phyloP scores from a whole-genome alignment of 1,284 basidiomycete species.

The Boletus subluridellus region DNA sequence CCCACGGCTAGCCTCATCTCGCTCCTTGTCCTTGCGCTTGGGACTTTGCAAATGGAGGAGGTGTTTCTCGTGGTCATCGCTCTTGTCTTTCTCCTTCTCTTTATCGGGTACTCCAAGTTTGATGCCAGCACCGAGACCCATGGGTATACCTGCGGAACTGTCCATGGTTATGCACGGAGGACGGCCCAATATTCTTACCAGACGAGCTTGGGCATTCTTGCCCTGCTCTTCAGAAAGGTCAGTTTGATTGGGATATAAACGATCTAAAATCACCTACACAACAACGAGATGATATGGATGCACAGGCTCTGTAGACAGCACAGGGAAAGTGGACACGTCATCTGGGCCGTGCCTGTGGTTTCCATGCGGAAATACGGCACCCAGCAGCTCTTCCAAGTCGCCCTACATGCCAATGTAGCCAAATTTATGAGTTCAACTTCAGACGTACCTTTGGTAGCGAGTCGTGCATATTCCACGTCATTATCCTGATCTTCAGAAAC shows the following conservation, averaged over 20 bases:
- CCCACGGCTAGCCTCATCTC: constrained; percentile 33
- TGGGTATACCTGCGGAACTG: constrained; percentile 55
- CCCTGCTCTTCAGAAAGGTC: constrained; percentile 54
- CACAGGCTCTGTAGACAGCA: constrained; percentile 46
- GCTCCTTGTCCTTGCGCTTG: constrained; percentile 38
- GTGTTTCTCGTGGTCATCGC: constrained; percentile 36
- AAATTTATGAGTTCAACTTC: neutral
- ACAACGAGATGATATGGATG: constrained; percentile 83
- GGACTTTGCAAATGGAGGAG: constrained; percentile 24
- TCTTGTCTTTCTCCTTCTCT: constrained; percentile 46
- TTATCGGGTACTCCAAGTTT: constrained; percentile 51
- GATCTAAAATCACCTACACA: constrained; percentile 47
- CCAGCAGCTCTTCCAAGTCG: constrained; percentile 71
- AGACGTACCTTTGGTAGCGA: constrained; percentile 63
- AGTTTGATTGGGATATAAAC: constrained; percentile 11
- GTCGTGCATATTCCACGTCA: constrained; percentile 78
- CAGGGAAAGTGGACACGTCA: constrained; percentile 42
- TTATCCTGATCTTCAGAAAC: constrained; percentile 48
- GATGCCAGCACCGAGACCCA: constrained; percentile 74
- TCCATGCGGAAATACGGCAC: constrained; percentile 54
- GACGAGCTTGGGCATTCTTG: constrained; percentile 78
- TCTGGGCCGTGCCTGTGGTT: constrained; percentile 31
- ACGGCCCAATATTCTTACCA: constrained; percentile 36
- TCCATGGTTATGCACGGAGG: constrained; percentile 3
- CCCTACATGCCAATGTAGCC: constrained; percentile 45